Percentiles rank a stretch among this genome's conserved stretches.
phyloP scores from a whole-genome alignment of 2,329 filamentous ascomycete species.

The Onygenales sp. region DNA sequence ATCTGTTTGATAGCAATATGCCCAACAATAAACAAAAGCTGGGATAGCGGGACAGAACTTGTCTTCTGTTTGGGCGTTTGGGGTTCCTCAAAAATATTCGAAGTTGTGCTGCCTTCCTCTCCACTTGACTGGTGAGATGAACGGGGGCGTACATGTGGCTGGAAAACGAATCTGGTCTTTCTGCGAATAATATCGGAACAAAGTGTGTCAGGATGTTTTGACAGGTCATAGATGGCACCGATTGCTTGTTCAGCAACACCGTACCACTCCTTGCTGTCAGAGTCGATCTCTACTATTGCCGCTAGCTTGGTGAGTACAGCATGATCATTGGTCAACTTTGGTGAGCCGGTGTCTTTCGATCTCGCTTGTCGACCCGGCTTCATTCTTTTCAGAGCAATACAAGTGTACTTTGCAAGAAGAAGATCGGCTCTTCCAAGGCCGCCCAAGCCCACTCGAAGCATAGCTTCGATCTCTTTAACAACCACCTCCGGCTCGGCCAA shows the following conservation, averaged over 20 bases:
- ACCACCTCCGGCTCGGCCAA: constrained; percentile 88
- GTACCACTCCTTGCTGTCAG: constrained; percentile 88
- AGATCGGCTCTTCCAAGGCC: constrained; percentile 71
- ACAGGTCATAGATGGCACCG: constrained; percentile 85
- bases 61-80: constrained; percentile 47
- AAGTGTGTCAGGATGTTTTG: constrained; percentile 86
- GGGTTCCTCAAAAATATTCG: constrained; percentile 21
- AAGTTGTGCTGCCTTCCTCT: constrained; percentile 11
- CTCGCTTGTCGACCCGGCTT: constrained; percentile 77
- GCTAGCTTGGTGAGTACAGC: constrained; percentile 73
- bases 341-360: constrained; percentile 53
- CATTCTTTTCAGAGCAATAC: constrained; percentile 83
- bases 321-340: constrained; percentile 83
- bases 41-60: constrained; percentile 64
- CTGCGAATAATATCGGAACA: constrained; percentile 84
- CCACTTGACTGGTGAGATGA: constrained; percentile 18
- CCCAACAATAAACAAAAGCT: constrained; percentile 87
- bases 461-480: constrained; percentile 88
- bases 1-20: constrained; percentile 99
- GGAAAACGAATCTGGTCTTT: constrained; percentile 77
- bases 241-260: constrained; percentile 94
- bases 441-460: constrained; percentile 83
- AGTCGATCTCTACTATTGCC: constrained; percentile 73
- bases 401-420: constrained; percentile 87
- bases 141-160: constrained; percentile 27